Conservation (phyloP, 805 yeast species). For the Candida qinlingensis region DNA sequence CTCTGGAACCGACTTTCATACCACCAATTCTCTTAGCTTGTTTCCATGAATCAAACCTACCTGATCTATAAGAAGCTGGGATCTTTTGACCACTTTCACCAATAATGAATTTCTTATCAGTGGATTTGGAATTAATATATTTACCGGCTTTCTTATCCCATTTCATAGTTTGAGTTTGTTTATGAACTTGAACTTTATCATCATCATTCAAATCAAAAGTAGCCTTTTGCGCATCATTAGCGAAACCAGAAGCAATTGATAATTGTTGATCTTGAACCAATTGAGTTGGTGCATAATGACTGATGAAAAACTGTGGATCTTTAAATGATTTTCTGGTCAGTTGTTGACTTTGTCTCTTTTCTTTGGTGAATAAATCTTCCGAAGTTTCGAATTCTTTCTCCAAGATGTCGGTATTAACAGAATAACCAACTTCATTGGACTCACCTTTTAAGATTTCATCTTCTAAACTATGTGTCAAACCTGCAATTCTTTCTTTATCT, state of each 20-base stretch:
- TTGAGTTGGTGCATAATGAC: slow-evolving; percentile 83
- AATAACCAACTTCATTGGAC: slow-evolving; percentile 42
- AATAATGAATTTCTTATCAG: slow-evolving; percentile 80
- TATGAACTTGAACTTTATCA: slow-evolving; percentile 59
- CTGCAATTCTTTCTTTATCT: slow-evolving; percentile 71
- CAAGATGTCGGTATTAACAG: slow-evolving; percentile 36
- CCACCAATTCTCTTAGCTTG: slow-evolving; percentile 55
- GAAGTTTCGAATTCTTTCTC: slow-evolving; percentile 37
- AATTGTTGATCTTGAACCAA: slow-evolving; percentile 79
- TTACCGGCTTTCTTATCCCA: slow-evolving; percentile 96
- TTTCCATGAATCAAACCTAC: slow-evolving; percentile 91
- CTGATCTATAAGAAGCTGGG: slow-evolving; percentile 88
- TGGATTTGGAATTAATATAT: slow-evolving; percentile 73
- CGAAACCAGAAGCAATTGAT: slow-evolving; percentile 55
- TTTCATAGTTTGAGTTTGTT: slow-evolving; percentile 61
- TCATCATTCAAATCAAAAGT: slow-evolving; percentile 84
- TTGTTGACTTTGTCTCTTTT: slow-evolving; percentile 13
- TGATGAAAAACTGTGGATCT: slow-evolving; percentile 76
- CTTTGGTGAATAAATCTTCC: slow-evolving; percentile 28
- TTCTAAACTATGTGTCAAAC: slow-evolving; percentile 65
- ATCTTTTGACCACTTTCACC: slow-evolving; percentile 92
- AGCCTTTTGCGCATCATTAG: slow-evolving; percentile 78
- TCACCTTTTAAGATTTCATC: slow-evolving; percentile 62
- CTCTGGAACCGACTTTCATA: slow-evolving; percentile 50
- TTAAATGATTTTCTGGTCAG: slow-evolving; percentile 45